Evolutionary conservation across 768 basidiomycete genomes (phyloP).

Genomic region (Mycena capillaripes): DNA sequence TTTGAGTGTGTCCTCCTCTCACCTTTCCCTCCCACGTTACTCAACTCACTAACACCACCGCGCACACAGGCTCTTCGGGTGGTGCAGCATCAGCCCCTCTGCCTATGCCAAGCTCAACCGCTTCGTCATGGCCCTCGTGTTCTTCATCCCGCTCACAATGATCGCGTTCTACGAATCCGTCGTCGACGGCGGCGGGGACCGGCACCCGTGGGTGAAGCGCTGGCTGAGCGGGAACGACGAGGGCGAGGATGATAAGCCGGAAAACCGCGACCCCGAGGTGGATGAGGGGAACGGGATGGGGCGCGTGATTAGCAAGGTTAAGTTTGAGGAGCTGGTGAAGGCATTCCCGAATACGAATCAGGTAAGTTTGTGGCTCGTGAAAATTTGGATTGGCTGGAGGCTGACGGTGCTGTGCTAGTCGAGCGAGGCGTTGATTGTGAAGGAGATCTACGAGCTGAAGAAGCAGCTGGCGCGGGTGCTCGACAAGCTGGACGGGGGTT

Average conservation of each 20-base stretch:
- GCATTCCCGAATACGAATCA: slow-evolving; percentile 80
- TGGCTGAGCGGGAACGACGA: slow-evolving; percentile 78
- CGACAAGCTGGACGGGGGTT: slow-evolving; percentile 50
- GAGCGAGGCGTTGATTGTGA: slow-evolving; percentile 74
- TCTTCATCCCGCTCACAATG: slow-evolving; percentile 81
- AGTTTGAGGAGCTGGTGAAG: slow-evolving; percentile 78
- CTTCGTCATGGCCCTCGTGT: slow-evolving; percentile 81
- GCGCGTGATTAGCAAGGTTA: slow-evolving; percentile 76
- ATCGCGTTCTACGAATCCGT: slow-evolving; percentile 86
- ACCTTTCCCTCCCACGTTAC: neutral
- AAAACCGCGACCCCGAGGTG: slow-evolving; percentile 71
- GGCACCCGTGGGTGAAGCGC: slow-evolving; percentile 73
- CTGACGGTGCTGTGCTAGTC: slow-evolving; percentile 60
- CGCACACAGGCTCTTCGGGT: slow-evolving; percentile 55
- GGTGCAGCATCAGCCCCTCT: slow-evolving; percentile 54
- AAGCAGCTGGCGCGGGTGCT: slow-evolving; percentile 55
- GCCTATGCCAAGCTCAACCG: slow-evolving; percentile 85
- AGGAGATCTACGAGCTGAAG: slow-evolving; percentile 73
- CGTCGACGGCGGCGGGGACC: slow-evolving; percentile 51
- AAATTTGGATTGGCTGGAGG: neutral
- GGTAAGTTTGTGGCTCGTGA: slow-evolving; percentile 55
- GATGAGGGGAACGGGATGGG: slow-evolving; percentile 68
- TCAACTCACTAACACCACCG: slow-evolving; percentile 17
- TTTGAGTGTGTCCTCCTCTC: slow-evolving; percentile 76
- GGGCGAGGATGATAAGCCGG: slow-evolving; percentile 67